Base-by-base conservation (phyloP, 371 early-diverging fungal species). In the Mortierella sp. region DNA sequence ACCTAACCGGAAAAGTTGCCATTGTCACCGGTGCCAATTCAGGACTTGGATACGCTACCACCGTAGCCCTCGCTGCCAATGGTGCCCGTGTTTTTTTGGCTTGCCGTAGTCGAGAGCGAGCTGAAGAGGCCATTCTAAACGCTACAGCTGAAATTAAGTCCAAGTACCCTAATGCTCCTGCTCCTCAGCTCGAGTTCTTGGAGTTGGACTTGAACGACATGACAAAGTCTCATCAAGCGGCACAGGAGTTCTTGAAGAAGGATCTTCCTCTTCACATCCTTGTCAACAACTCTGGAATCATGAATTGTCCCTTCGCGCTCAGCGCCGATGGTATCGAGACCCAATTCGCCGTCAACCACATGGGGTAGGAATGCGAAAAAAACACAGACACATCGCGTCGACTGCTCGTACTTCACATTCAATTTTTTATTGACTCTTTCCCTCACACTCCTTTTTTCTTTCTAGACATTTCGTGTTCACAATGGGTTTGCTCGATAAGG, bases 271-370 rank as follows among this genome's bases (percentile, higher is more conserved):
- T 96, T 5, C 90, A 95, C 57, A 80, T 95, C 34, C 88, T 96
- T 65, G 78, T 96, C 24, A 93, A 91, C 78, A 94, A 94, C 74
- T 93, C 93, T 10, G 96, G 96, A 26, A 89, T 96, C 47, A 95
- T 96, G 96, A 83, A 83, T 19, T 83, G 89, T 21, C 96, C 96
- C 0, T 92, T 89, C n/a, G 87, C 87, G 0, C 78, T 89, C 26
- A 93, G 96, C 7, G 84, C 86, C 48, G 96, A 96, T 83, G 95
- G 94, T 21, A 86, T 93, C 42, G 96, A 97, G 88, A 80, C 89
- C 65, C 96, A 96, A 89, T 95, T 94, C 73, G 94, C 90, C 1
- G 90, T 91, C 50, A 97, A 97, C 88, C 96, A 97, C 76, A 83
- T 97, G 80, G 80, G 80, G 26, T 94, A 93, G 19, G 73, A 8